Base-by-base conservation (phyloP, 306 rosid genomes). In the Cicer pinnatifidum region DNA sequence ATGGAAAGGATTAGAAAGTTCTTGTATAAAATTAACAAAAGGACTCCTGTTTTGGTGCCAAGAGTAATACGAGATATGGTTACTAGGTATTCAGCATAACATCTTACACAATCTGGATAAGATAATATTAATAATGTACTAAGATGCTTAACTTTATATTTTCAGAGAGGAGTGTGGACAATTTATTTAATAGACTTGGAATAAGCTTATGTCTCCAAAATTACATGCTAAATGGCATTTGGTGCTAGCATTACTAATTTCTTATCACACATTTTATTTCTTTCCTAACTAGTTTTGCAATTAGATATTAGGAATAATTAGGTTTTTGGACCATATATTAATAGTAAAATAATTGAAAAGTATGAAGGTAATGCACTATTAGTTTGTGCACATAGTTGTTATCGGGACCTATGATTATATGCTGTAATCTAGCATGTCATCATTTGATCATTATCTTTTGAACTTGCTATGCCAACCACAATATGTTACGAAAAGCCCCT, bases 1-100 rank as follows among this genome's bases (percentile, higher is more conserved):
- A 94, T 94, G 94, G 85, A 82, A 78, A 87, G 71, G 75, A 90
- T 94, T 75, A 87, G 87, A 68, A 81, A 8, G 41, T 91, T 91
- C 84, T 81, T 91, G 78, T 84, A 83, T 72, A 76, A 83, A 80
- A 88, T 77, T 73, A 89, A 91, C 85, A 94, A 74, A 78, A 91
- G 67, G 87, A 7, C 77, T 79, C 96, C 95, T 41, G 99, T 94
- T 73, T 67, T 82, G 90, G 97, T 94, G 63, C 99, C 99, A 53
- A 84, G 83, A 69, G 83, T 87, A 63, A 82, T 91, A 53, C 80
- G 68, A 69, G 75, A 83, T 79, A 73, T 88, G 84, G 93, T 87
- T 77, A 88, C 94, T 60, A 91, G 97, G 99, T 94, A 86, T 77
- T 48, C 69, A 23, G 43, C 58, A 20, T 20, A 47, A 35, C 65